Conservation (phyloP, 1,139 yeast genomes). For the Hanseniaspora gamundiae region DNA sequence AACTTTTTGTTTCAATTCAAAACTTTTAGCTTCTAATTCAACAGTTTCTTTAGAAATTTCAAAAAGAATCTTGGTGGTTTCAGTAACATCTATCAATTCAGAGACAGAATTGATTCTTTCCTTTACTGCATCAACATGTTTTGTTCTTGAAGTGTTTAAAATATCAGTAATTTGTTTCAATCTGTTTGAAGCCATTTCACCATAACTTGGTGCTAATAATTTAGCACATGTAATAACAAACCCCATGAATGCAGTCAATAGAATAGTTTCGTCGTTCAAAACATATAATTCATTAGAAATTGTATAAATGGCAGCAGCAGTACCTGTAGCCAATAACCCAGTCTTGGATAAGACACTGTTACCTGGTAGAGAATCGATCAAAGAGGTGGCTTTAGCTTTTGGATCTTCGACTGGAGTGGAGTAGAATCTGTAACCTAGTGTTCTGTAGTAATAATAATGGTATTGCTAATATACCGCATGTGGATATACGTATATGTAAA, state of each 20-base stretch:
- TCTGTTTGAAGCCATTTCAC: slow-evolving; percentile 90
- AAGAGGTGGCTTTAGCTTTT: slow-evolving; percentile 79
- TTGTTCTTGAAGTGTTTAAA: slow-evolving; percentile 77
- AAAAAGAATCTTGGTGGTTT: slow-evolving; percentile 82
- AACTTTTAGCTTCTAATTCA: slow-evolving; percentile 84
- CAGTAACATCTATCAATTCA: slow-evolving; percentile 82
- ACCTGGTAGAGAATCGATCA: slow-evolving; percentile 90
- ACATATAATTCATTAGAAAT: slow-evolving; percentile 87
- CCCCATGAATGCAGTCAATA: slow-evolving; percentile 68
- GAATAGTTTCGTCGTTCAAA: slow-evolving; percentile 85
- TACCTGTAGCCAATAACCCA: slow-evolving; percentile 85
- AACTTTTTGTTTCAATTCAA: slow-evolving; percentile 83
- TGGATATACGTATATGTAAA: no score
- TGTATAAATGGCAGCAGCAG: slow-evolving; percentile 91
- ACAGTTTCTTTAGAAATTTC: slow-evolving; percentile 95
- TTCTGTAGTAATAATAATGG: no score
- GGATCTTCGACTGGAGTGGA: slow-evolving; percentile 65
- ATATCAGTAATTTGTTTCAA: slow-evolving; percentile 70
- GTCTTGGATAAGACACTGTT: slow-evolving; percentile 80
- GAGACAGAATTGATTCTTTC: slow-evolving; percentile 81
- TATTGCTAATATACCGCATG: no score
- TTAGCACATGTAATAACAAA: slow-evolving; percentile 69
- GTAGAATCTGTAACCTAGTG: slow-evolving; percentile 22
- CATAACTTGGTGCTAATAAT: slow-evolving; percentile 87
- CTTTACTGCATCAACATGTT: slow-evolving; percentile 87